Evolutionary conservation across 192 early-diverging fungal genomes (phyloP), one percentile per base, ranked within the genome.

Genomic region (Chytriomyces confervae): DNA sequence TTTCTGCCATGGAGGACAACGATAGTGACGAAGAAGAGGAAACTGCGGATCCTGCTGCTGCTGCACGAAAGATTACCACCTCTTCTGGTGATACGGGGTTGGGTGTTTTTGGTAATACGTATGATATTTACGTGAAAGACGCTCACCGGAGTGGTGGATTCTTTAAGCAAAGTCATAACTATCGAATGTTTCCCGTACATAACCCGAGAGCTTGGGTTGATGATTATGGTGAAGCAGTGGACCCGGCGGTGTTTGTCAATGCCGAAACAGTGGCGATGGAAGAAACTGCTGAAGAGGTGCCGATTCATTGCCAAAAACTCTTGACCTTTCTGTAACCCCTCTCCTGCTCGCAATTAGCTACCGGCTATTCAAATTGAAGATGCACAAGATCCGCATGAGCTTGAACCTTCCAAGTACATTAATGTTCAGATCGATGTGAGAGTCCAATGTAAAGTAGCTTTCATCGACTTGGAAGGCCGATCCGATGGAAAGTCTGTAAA

Each of bases 401-500:
- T 77, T 36, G 73, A 89, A 24, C 97, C 97, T 0, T 94, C 92
- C 10, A 97, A 97, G 83, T 94, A 94, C 77, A 78, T 92, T 7
- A 82, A 69, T 23, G 16, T 49, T 29, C 5, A 48, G 62, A 69
- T 78, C 69, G 46, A 78, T 24, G 79, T 88, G 61, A 83, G 92
- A 29, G 78, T 88, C 43, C 86, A 82, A 11, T 98, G 96, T 77
- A 86, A 86, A 67, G 79, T 98, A 27, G 82, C 87, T 45, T 98
- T 93, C 82, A 88, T 99, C 7, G 96, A 98, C 85, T 85, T 97
- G 71, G 96, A 98, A 79, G 97, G 97, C 51, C 89, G 93, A 36
- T 87, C 94, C 0, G 96, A 98, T 78, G 95, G 93, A 61, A 86
- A 88, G 50, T 94, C 95, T 6, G 86, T 96, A 43, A 91, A 91